Evolutionary conservation across 257 asterid genomes (phyloP), one percentile per base, ranked within the genome.

Genomic region (Lycium ferocissimum): DNA sequence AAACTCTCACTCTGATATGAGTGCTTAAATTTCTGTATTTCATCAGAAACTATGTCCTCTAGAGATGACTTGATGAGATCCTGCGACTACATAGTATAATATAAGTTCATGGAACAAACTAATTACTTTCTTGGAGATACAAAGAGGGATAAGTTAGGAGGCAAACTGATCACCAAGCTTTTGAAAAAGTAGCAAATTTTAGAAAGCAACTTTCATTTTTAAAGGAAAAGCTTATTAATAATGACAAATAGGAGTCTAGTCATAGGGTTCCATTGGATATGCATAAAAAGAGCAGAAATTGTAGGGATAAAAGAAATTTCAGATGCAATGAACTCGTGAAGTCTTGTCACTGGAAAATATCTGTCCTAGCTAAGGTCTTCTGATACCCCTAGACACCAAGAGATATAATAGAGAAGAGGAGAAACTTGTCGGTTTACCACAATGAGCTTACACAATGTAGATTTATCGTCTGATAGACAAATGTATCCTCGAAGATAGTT

Each of bases 21-120:
- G 72, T 88, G 89, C 90, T 92, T 91, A 65, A 96, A 82, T 89
- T 94, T 95, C 82, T 88, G 89, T 40, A 96, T 86, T 87, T 96
- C 98, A 72, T 92, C 96, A 8, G 95, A 92, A 86, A 95, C 96
- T 84, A 95, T 95, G 85, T 87, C 93, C 87, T 85, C 90, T 80
- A 96, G 90, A 83, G 95, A 88, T 85, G 97, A 90, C 84, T 88
- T 90, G 85, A 96, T 78, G 59, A 87, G 47, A 83, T 92, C 92
- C 98, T 96, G 92, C 90, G 87, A 80, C 58, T 85, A 85, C 58
- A 84, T 85, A 80, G 82, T 5, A 40, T 69, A 79, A 22, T 37
- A 40, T 69, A 65, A 81, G 80, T 79, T 59, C 57, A 40, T 47
- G 69, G 13, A 26, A 65, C 57, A 59, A 45, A 22, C 62, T 49